Percentiles rank a stretch among this genome's conserved stretches.
These are phyloP conservation scores for Aegilops bicornis DNA, from an alignment of 176 grass and related monocot genomes.

Conservation along the genomic window DNA sequence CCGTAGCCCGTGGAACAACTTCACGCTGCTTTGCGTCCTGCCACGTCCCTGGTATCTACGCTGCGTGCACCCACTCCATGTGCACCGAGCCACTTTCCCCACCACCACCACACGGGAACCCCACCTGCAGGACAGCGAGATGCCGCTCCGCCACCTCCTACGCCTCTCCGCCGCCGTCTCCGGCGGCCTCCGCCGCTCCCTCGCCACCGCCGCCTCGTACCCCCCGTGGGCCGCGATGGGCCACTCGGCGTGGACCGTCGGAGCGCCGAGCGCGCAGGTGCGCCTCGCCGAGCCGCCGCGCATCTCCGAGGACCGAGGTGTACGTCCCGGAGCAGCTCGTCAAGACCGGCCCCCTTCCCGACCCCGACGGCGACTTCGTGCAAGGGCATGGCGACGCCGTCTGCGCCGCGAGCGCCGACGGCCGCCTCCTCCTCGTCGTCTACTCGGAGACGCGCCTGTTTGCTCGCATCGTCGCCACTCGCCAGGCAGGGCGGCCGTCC, in stretches of 20 bases:
- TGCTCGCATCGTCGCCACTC: background rate
- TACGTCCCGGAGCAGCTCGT: background rate
- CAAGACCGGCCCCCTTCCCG: background rate
- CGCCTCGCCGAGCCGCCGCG: background rate
- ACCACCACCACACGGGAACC: background rate
- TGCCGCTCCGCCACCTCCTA: no score
- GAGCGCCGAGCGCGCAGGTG: background rate
- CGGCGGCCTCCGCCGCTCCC: background rate
- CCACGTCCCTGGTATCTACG: background rate
- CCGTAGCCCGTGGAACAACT: background rate
- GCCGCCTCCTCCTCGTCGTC: constrained; percentile 18
- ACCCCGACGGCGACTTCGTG: background rate
- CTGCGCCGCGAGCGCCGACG: constrained; percentile 1
- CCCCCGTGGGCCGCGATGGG: background rate
- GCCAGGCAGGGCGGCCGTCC: background rate
- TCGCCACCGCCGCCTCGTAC: background rate
- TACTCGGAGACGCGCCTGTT: background rate
- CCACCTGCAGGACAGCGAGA: background rate
- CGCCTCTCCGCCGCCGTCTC: no score
- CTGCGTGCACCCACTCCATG: background rate
- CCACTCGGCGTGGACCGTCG: background rate
- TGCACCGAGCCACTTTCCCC: background rate
- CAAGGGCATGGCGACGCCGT: background rate
- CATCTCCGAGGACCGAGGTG: background rate
- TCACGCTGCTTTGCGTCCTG: background rate